Evolutionary conservation across 805 yeast species (phyloP), one percentile per base, ranked within the genome.

Genomic region (Hanseniaspora guilliermondii): DNA sequence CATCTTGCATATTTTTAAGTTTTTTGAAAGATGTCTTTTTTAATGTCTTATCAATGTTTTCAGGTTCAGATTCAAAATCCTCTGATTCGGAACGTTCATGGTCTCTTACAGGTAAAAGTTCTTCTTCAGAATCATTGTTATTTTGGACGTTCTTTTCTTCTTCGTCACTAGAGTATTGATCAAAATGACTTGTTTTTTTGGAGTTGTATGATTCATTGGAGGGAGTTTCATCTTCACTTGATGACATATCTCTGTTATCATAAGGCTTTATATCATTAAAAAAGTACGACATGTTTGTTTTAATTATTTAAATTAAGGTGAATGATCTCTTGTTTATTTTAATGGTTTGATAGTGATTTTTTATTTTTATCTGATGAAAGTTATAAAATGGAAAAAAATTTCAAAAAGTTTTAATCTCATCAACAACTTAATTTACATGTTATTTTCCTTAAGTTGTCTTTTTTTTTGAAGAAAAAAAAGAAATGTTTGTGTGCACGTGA

Each of bases 31-130:
- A 80, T n/a, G 49, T 52, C 24, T 52, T 52, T 16, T 52, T 52
- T 17, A 52, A 5, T 2, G 81, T 81, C 50, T 75, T 77, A 52
- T 65, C 63, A 6, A 66, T 62, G 9, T 60, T 65, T 33, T 47
- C 58, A 11, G 56, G 60, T 21, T 56, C 58, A 3, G 48, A 53
- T 22, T 56, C 52, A 6, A 49, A 49, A 30, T 53, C 59, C 38
- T 56, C 57, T 6, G 38, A 81, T 2, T 54, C 75, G 77, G 70
- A 6, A 87, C 87, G 76, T 83, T 83, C 32, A 71, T 67, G 64
- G 81, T 83, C 17, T 81, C 76, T 66, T 79, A 85, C 57, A 74
- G 72, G 22, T 80, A 77, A 59, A 76, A 76, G 19, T 21, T 59
- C 48, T 36, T 60, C 60, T 25, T 59, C 33, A 56, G 47, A 24